Base-by-base conservation (phyloP, 345 rosid genomes). In the Hibiscus syriacus region DNA sequence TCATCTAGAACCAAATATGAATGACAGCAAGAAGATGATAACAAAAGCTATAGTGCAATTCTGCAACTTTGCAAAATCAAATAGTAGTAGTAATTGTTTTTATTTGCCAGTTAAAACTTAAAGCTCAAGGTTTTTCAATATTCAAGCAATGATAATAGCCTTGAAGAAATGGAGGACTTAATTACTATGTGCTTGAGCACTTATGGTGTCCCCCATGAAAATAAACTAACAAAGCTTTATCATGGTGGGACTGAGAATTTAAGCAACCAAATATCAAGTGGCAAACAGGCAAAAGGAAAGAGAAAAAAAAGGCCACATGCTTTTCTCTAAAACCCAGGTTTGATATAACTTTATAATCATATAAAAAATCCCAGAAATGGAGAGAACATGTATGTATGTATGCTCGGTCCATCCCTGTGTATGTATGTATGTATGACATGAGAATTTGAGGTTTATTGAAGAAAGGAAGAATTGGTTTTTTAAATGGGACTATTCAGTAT, bases 261-360 rank as follows among this genome's bases (percentile, higher is more conserved):
- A 55, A 72, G 50, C 80, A 48, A 67, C 58, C 63, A 45, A 54
- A 76, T 19, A 76, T 54, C 67, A 60, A 78, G 73, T 85, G 80
- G 83, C 75, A 79, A 77, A 41, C 80, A 76, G 60, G 38, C 73
- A 45, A 1, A n/a, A 70, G 74, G 38, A 55, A 17, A 30, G 64
- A 60, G 70, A 60, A 73, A 81, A 82, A 82, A 82, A 82, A 80
- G 79, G 67, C 74, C 74, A 61, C 64, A 46, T 63, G 71, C 83
- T 78, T 86, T 86, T 86, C 79, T 78, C 81, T 69, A 8, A n/a
- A n/a, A n/a, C n/a, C 29, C 12, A 27, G 22, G n/a, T 3, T 61
- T 73, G n/a, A n/a, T n/a, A n/a, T n/a, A n/a, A n/a, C n/a, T n/a
- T n/a, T n/a, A n/a, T n/a, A n/a, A 67, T 13, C 76, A 60, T 36